A percentile compares a stretch with the other conserved stretches of the same genome.
phyloP scores from a whole-genome alignment of 345 rosid species.

The Melaleuca quinquenervia region DNA sequence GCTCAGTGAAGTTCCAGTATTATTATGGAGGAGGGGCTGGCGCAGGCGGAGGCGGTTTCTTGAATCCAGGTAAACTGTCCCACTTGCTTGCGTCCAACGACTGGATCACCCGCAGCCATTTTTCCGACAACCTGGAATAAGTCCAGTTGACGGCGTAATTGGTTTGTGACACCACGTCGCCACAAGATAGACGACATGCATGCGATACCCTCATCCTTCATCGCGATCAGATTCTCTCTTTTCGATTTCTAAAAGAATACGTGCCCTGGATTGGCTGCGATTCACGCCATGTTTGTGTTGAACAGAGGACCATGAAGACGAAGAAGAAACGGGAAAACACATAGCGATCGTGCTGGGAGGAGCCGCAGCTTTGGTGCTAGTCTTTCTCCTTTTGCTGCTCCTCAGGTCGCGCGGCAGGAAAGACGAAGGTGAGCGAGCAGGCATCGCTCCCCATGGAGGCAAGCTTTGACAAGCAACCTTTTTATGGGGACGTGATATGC shows the following conservation, averaged over 20 bases:
- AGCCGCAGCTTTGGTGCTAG: conserved; percentile 33
- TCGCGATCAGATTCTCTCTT: background rate
- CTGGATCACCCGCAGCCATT: background rate
- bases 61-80: background rate
- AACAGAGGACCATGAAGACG: background rate
- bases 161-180: background rate
- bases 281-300: background rate
- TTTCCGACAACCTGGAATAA: background rate
- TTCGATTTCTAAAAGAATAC: no score
- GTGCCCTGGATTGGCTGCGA: background rate
- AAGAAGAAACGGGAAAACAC: conserved; percentile 13
- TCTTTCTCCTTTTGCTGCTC: conserved; percentile 18
- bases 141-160: background rate
- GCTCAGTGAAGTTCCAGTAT: conserved; percentile 27
- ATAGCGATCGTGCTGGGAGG: conserved; percentile 68
- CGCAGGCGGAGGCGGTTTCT: background rate
- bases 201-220: background rate
- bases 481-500: no score
- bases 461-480: background rate
- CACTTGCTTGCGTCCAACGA: background rate
- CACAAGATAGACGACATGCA: background rate
- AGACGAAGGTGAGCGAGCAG: conserved; percentile 15
- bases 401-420: conserved; percentile 26
- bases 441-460: background rate
- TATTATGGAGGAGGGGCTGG: conserved; percentile 7